Evolutionary conservation across 2,329 filamentous ascomycete species (phyloP), one percentile per base, ranked within the genome.

Genomic region (Cytospora mali): DNA sequence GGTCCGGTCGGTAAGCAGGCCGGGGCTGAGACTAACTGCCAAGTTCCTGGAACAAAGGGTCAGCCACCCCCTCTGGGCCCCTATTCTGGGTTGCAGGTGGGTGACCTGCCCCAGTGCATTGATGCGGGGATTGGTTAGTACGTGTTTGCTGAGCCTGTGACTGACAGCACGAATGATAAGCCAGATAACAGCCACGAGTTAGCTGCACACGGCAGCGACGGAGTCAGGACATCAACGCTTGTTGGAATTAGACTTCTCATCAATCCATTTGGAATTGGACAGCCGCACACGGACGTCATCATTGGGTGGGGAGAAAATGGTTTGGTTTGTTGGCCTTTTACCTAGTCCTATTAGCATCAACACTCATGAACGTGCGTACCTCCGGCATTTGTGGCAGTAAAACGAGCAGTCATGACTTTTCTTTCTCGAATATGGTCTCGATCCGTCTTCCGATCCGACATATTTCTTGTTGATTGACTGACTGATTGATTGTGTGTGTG

Each of bases 291-390:
- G 54, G 31, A 62, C 54, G 25, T 42, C 50, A 23, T 55, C 21
- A 21, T 55, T 57, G 25, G 42, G 48, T 28, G 14, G 48, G 61
- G 33, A 42, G n/a, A n/a, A n/a, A n/a, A n/a, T n/a, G n/a, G n/a
- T n/a, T n/a, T n/a, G n/a, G n/a, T n/a, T n/a, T n/a, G n/a, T n/a
- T n/a, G n/a, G 16, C 48, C 50, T 55, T 62, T 31, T 33, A 51
- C 28, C 57, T 59, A 57, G 27, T 53, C 50, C 58, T 58, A 58
- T 64, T 64, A 64, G 62, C 55, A 57, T 21, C 55, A 39, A 54
- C 31, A 61, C 28, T 35, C 51, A 21, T 53, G 46, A 29, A 21
- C 35, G 52, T 58, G 58, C 62, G 18, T 64, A 64, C 62, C 62
- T 64, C 58, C 62, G 29, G 27, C 57, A 31, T 53, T 16, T 33